Base-by-base conservation (phyloP, 192 early-diverging fungal genomes). In the Coemansia sp. region DNA sequence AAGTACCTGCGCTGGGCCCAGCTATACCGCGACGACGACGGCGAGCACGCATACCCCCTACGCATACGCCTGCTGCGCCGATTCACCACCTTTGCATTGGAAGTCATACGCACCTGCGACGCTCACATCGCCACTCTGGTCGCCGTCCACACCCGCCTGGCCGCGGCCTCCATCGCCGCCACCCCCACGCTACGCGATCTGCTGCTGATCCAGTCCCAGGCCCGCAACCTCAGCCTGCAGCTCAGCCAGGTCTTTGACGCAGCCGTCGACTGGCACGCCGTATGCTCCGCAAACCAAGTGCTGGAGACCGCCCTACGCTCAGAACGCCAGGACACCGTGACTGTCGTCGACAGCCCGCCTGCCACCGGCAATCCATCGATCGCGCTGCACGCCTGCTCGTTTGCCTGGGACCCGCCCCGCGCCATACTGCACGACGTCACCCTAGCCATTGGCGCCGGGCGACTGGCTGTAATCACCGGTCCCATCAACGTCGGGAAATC, bases 1-100 rank as follows among this genome's bases (percentile, higher is more conserved):
- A 78, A 85, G 14, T 92, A 92, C 51, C 61, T 86, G 51, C 67
- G 87, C 6, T 64, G 72, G 67, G 68, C 82, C 7, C 43, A 44
- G 12, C 37, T 55, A 17, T 79, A 91, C 35, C 70, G 86, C 34
- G 77, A 86, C 48, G 87, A 92, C 43, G 28, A 44, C 36, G 42
- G 23, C 32, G 40, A 42, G 19, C 17, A 25, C 19, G 21, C 33
- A 4, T 59, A 59, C 27, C 20, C 36, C 10, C 6, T 23, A 6
- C n/a, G n/a, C 4, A 14, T 50, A 7, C 34, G 56, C n/a, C n/a
- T 51, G n/a, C 26, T 51, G 19, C 47, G 56, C 21, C 9, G 26
- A 4, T n/a, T 34, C 1, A 23, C 30, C 8, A 23, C 6, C 0
- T n/a, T 11, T 1, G 4, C 29, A 0, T 22, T 59, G 12, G 23